phyloP scores from a whole-genome alignment of 2,329 filamentous ascomycete species.

The Botryosphaeria dothidea region DNA sequence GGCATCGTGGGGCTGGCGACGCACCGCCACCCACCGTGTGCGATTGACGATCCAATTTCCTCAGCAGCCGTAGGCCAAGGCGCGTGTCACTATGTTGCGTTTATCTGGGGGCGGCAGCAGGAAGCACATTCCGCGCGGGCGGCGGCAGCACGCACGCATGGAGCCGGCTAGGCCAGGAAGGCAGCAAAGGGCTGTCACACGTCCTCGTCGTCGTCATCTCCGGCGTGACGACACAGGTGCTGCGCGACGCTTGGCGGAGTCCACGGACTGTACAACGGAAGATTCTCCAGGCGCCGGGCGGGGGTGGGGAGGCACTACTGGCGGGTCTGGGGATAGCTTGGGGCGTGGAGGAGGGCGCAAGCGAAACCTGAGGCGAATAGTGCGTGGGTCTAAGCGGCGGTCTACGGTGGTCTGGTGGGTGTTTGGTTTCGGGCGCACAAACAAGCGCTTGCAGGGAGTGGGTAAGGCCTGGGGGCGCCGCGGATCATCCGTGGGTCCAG shows the following conservation, averaged over 20 bases:
- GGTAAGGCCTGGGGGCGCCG: not conserved
- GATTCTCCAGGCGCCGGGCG: not conserved
- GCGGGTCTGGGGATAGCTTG: not conserved
- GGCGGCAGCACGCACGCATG: not conserved
- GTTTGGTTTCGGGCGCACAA: slow-evolving; percentile 12
- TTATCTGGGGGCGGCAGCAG: not conserved
- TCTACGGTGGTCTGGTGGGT: not conserved
- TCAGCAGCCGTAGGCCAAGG: not conserved
- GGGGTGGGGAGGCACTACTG: not conserved
- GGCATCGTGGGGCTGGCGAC: not conserved
- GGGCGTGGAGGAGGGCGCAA: not conserved
- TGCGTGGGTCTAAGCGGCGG: not conserved
- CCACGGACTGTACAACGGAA: not conserved
- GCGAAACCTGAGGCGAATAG: not conserved
- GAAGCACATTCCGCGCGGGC: slow-evolving; percentile 1
- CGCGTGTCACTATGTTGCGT: not conserved
- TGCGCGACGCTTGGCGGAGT: not conserved
- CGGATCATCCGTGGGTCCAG: slow-evolving; percentile 15
- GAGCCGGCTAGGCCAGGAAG: not conserved
- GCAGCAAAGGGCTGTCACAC: slow-evolving; percentile 9
- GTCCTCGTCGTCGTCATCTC: not conserved
- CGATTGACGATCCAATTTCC: not conserved
- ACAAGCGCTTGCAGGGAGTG: not conserved
- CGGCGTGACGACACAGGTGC: not conserved
- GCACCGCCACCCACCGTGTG: too few relatives aligned